Conservation (phyloP, 305 asterid species). For the Solanum hybrid region DNA sequence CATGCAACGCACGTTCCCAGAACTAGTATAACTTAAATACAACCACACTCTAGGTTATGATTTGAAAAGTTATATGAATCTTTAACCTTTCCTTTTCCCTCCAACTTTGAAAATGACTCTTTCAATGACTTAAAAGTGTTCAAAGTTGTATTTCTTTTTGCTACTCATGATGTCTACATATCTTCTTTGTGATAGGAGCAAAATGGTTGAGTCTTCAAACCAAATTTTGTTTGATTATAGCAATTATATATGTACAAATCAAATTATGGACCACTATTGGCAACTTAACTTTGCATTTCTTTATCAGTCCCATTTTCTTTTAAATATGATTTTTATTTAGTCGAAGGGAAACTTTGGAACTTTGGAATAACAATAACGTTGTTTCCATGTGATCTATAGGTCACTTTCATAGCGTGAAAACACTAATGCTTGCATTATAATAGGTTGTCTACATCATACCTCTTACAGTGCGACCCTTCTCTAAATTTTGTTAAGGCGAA, state of each 20-base stretch:
- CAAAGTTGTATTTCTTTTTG: not conserved
- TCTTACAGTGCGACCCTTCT: not conserved
- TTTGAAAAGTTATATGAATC: not conserved
- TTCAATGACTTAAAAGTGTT: not conserved
- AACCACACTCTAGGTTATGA: not conserved
- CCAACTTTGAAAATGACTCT: not conserved
- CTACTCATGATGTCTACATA: not conserved
- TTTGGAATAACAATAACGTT: not conserved
- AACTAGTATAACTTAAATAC: not conserved
- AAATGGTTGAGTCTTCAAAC: not conserved
- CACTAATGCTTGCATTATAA: not conserved
- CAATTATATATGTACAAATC: not conserved
- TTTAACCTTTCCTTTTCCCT: not conserved
- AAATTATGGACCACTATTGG: not conserved
- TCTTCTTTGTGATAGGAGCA: not conserved
- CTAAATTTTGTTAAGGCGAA: not conserved
- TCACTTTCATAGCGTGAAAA: not conserved
- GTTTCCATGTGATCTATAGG: not conserved
- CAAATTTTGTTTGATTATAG: not conserved
- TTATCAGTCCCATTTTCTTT: not conserved
- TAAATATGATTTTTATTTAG: not conserved
- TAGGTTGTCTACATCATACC: not conserved
- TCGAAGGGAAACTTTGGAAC: not conserved
- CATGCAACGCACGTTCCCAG: not conserved
- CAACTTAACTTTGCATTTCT: not conserved